These are phyloP conservation scores for Lachancea lanzarotensis DNA, from an alignment of 805 yeast genomes.

Conservation along the genomic window DNA sequence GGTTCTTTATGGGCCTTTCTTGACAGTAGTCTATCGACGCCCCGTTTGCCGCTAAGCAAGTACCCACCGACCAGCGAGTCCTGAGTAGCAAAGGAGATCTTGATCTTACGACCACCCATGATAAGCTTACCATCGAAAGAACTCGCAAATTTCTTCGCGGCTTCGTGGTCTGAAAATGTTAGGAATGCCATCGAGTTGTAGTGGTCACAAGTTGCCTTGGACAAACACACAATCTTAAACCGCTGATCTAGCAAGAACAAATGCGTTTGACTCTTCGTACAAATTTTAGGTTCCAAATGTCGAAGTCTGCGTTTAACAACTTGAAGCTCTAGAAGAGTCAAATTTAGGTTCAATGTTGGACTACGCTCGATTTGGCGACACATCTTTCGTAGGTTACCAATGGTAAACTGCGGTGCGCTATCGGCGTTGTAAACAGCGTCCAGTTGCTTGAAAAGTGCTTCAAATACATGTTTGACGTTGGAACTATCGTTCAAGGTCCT, in stretches of 20 bases:
- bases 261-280: not conserved
- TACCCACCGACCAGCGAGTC: slow-evolving; percentile 20
- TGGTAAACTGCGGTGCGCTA: not conserved
- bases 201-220: slow-evolving; percentile 12
- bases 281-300: not conserved
- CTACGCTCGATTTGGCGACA: not conserved
- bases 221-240: slow-evolving; percentile 15
- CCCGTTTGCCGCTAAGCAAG: slow-evolving; percentile 1
- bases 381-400: not conserved
- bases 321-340: not conserved
- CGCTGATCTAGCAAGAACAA: slow-evolving; percentile 14
- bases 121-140: slow-evolving; percentile 10
- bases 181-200: slow-evolving; percentile 21
- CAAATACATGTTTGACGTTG: not conserved
- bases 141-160: slow-evolving; percentile 15
- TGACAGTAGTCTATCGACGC: not conserved
- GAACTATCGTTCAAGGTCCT: not conserved
- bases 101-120: slow-evolving; percentile 17
- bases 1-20: not conserved
- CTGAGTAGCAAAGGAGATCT: slow-evolving; percentile 18
- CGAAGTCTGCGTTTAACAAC: not conserved
- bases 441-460: not conserved
- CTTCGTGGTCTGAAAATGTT: slow-evolving; percentile 16
- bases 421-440: not conserved
- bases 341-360: not conserved